Conservation (phyloP, 83 land plant species). For the Thuja plicata region DNA sequence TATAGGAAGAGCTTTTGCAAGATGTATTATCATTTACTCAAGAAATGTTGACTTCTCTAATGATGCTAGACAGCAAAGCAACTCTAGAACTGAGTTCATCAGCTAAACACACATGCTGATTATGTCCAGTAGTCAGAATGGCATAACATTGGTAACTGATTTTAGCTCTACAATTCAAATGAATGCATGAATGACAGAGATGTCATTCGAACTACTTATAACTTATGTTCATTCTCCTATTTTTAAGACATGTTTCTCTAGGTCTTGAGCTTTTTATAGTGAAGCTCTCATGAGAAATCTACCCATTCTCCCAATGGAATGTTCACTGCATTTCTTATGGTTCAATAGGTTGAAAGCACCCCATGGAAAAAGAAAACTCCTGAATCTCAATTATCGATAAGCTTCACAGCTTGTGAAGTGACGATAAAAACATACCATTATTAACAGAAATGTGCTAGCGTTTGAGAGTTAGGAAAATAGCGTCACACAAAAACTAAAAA, state of each 20-base stretch:
- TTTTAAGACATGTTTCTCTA: background rate
- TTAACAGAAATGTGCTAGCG: background rate
- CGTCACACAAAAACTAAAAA: background rate
- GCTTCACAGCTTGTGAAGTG: background rate
- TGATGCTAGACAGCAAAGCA: background rate
- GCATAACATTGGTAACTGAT: background rate
- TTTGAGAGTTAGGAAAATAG: background rate
- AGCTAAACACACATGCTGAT: background rate
- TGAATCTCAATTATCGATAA: background rate
- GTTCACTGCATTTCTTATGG: background rate
- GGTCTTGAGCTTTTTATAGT: background rate
- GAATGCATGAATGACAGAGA: background rate
- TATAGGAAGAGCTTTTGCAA: background rate
- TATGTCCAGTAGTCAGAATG: background rate
- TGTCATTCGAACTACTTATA: background rate
- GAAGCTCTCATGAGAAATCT: background rate
- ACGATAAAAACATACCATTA: no score
- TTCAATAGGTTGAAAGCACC: background rate
- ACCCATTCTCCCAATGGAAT: background rate
- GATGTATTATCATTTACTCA: background rate
- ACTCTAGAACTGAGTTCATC: background rate
- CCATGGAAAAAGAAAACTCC: background rate
- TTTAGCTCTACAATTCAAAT: background rate
- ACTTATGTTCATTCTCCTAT: background rate
- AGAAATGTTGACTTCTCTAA: background rate